Evolutionary conservation across 2,329 filamentous ascomycete genomes (phyloP).

Genomic region (Alternaria ventricosa): DNA sequence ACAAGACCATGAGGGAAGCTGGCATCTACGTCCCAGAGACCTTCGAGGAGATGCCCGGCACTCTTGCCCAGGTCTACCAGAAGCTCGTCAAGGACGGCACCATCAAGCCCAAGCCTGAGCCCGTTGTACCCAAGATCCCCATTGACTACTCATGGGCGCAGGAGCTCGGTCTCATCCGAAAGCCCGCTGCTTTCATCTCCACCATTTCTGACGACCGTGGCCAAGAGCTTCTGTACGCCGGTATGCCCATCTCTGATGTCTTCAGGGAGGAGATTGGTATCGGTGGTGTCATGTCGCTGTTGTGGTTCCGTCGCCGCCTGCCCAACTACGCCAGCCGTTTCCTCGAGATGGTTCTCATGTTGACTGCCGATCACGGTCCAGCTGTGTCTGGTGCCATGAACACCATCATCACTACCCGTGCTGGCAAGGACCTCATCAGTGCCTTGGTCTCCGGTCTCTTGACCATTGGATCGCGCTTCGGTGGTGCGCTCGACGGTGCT

Average conservation of each 20-base stretch:
- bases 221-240: slow-evolving; percentile 97
- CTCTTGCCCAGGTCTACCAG: slow-evolving; percentile 84
- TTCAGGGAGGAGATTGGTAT: slow-evolving; percentile 99
- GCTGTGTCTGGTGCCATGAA: slow-evolving; percentile 99
- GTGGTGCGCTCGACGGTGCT: slow-evolving; percentile 96
- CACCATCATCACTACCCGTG: slow-evolving; percentile 99
- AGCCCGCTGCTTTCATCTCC: slow-evolving; percentile 99
- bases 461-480: slow-evolving; percentile 97
- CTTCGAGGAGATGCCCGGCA: slow-evolving; percentile 88
- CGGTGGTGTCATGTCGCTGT: slow-evolving; percentile 98
- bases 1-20: slow-evolving; percentile 93
- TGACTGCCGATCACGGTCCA: slow-evolving; percentile 98
- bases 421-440: slow-evolving; percentile 97
- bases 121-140: slow-evolving; percentile 96
- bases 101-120: slow-evolving; percentile 86
- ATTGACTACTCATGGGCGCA: slow-evolving; percentile 99
- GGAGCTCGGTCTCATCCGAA: slow-evolving; percentile 98
- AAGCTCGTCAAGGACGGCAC: slow-evolving; percentile 83
- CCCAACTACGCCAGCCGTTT: slow-evolving; percentile 98
- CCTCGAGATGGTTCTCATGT: slow-evolving; percentile 99
- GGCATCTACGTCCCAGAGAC: slow-evolving; percentile 94
- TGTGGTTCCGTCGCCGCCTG: slow-evolving; percentile 99
- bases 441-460: slow-evolving; percentile 94
- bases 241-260: slow-evolving; percentile 99
- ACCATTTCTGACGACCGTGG: slow-evolving; percentile 99